Evolutionary conservation across 257 asterid genomes (phyloP), one percentile per base, ranked within the genome.

Genomic region (Lycium barbarum): DNA sequence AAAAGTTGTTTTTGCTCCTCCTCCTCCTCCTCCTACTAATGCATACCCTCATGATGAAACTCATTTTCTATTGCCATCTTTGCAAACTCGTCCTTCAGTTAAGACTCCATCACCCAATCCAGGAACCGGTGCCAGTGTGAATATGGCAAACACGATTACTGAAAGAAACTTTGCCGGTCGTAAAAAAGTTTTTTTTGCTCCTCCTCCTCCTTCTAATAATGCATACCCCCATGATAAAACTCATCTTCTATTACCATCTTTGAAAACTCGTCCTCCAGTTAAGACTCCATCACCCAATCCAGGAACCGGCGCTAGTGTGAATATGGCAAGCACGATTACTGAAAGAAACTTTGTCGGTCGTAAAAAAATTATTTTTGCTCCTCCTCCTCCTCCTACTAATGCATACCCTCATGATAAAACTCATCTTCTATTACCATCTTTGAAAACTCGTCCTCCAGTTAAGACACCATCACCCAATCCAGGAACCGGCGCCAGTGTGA

Each of bases 71-170:
- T 40, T 71, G 8, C 33, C 79, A 17, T 43, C 57, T 6, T 2
- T 72, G 1, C 40, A 4, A 67, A 7, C 63, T 6, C 76, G 33
- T 8, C 0, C 35, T 2, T 49, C 66, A 0, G 17, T 45, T 84
- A 55, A 13, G 0, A 84, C 89, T 9, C 92, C 89, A 11, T 49
- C 87, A 3, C 88, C 87, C 0, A 88, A 81, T 54, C 89, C 85
- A 72, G 80, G 80, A n/a, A 43, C 36, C 2, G 57, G 80, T 17
- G 26, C 7, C 54, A 18, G 36, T 71, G 36, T 71, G 7, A 43
- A 18, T 9, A 43, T 18, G 57, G 54, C 79, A 17, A 17, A 6
- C 15, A 40, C 0, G 5, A 7, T 70, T 40, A 70, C 54, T 1
- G 43, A 59, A 36, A 59, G 26, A 9, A 17, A 80, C 51, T 59